A percentile compares a stretch with the other conserved stretches of the same genome.
Conservation (phyloP, 2,329 filamentous ascomycete species). For the Exophiala sp. region DNA sequence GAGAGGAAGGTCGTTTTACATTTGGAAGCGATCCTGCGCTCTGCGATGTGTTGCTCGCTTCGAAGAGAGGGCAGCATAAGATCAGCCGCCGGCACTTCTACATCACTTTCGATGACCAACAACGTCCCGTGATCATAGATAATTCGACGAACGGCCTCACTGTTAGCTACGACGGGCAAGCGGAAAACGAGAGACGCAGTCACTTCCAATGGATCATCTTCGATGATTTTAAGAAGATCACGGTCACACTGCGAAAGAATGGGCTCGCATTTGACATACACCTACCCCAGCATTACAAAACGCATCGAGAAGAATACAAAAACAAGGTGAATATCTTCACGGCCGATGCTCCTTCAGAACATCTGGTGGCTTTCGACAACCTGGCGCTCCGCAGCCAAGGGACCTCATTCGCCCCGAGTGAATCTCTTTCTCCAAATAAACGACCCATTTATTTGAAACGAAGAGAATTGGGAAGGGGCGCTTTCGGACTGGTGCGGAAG, state of each 20-base stretch:
- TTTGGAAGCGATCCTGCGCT: slow-evolving; percentile 6
- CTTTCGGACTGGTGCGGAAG: slow-evolving; percentile 14
- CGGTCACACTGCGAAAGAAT: not conserved
- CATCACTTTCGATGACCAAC: slow-evolving; percentile 15
- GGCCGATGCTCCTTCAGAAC: not conserved
- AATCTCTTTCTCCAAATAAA: not conserved
- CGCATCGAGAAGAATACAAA: slow-evolving; percentile 5
- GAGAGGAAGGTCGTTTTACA: slow-evolving; percentile 6
- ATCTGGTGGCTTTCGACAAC: slow-evolving; percentile 10
- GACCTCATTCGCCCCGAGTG: slow-evolving; percentile 10
- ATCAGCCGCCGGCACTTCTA: no score
- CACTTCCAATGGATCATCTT: slow-evolving; percentile 20
- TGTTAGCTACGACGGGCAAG: slow-evolving; percentile 17
- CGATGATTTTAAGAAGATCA: not conserved
- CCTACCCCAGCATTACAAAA: slow-evolving; percentile 6
- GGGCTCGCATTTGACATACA: slow-evolving; percentile 9
- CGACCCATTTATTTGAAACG: slow-evolving; percentile 15
- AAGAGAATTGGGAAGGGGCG: slow-evolving; percentile 4
- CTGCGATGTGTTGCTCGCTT: slow-evolving; percentile 5
- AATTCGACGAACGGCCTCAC: slow-evolving; percentile 8
- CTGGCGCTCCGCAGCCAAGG: slow-evolving; percentile 6
- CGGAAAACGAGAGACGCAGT: slow-evolving; percentile 3
- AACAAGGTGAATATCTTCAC: slow-evolving; percentile 6
- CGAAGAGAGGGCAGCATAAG: slow-evolving; percentile 4
- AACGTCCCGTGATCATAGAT: slow-evolving; percentile 9